Base-by-base conservation (phyloP, 345 rosid species). In the Acer saccharum region DNA sequence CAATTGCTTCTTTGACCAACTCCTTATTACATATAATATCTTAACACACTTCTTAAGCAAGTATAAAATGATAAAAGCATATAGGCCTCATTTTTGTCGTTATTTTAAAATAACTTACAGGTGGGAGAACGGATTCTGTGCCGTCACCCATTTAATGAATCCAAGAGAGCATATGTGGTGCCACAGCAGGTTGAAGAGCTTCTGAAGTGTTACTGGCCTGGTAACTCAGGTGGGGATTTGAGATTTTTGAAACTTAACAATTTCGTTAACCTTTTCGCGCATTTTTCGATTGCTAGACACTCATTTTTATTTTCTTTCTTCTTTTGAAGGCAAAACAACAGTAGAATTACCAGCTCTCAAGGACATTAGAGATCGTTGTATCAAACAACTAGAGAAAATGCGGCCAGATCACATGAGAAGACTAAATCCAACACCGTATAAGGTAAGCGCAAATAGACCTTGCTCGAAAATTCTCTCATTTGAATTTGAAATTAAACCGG, bases 141-240 rank as follows among this genome's bases (percentile, higher is more conserved):
- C n/a, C 98, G 98, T 41, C 99, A 96, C 84, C 99, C 99, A 11
- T 96, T 96, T 73, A 91, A 76, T 72, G 99, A 96, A 85, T 96
- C 99, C 17, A 96, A 94, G 83, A 89, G 99, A 82, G 99, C 98
- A 10, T 89, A 89, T 73, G 98, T 94, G 82, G 98, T 94, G 77
- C 99, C 98, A 17, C 91, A 92, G 79, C 86, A 85, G n/a, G 94
- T 96, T 0, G 98, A 94, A 81, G 97, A 92, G 86, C 93, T 96
- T 73, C 78, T 96, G 74, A 90, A 92, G 83, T 94, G 99, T 82
- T 96, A 90, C 71, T 94, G 99, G 98, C 90, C 95, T 13, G 95
- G 98, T 20, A 82, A 70, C 75, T 88, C 98, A 87, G 98, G 99
- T 92, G 54, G 43, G 83, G 76, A 16, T 43, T n/a, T 58, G 41